Evolutionary conservation across 495 filamentous ascomycete species (phyloP), one percentile per base, ranked within the genome.

Genomic region (Neohortaea acidophila): DNA sequence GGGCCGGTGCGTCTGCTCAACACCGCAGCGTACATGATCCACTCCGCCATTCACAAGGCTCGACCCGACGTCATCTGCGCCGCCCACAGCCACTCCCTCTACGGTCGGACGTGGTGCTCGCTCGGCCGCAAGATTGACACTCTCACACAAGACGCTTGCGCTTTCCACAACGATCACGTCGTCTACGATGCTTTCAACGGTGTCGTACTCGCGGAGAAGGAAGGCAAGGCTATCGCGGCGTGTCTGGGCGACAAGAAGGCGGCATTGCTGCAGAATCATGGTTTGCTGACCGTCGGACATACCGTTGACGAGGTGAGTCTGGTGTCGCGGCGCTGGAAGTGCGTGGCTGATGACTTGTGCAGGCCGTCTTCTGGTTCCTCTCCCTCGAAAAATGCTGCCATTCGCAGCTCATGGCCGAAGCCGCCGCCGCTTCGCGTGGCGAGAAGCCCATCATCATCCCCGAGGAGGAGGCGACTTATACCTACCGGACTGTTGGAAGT

Each of bases 311-410:
- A 53, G 43, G 46, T 49, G 27, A 28, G 46, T 31, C 11, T 17
- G 21, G 14, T 14, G 21, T 5, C 19, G 32, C 2, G 17, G 4
- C 13, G 19, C 22, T 38, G 9, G n/a, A n/a, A 23, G 23, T 27
- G 32, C 4, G 14, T 6, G 2, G 32, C 32, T 34, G 32, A 18
- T 64, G 61, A 18, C 9, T 12, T 39, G 7, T 20, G 9, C 17
- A 49, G 46, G 61, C 73, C 0, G 67, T 84, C 1, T 81, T 75
- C 51, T 85, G 79, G 79, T 85, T 84, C 53, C 58, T 80, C 22
- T 75, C 68, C 36, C 49, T 86, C 42, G 80, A 84, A 44, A 79
- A 73, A 46, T 80, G 73, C 55, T 84, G 80, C 51, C 69, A 84
- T 50, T 67, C 69, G n/a, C 79, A 85, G 55, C 54, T 86, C 22